A percentile compares a stretch with the other conserved stretches of the same genome.
Evolutionary conservation across 495 filamentous ascomycete genomes (phyloP).

Genomic region (Penicillium cinerascens): DNA sequence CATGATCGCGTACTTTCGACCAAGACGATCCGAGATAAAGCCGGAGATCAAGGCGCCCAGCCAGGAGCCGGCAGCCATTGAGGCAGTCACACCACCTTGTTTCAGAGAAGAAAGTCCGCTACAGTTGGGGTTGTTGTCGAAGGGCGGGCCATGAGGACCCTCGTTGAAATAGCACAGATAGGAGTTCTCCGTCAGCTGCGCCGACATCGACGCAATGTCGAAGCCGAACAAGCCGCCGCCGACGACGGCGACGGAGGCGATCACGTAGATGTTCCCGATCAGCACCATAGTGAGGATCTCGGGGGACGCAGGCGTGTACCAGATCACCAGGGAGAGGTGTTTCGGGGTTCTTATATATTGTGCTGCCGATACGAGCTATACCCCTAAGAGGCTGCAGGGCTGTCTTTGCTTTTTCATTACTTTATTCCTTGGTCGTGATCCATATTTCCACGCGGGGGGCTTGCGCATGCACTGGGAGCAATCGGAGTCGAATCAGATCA

Average conservation of each 20-base stretch:
- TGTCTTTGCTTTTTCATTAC: too few relatives aligned
- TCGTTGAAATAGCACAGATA: conserved; percentile 67
- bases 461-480: too few relatives aligned
- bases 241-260: conserved; percentile 70
- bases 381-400: too few relatives aligned
- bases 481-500: too few relatives aligned
- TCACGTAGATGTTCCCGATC: conserved; percentile 61
- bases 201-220: conserved; percentile 79
- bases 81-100: conserved; percentile 60
- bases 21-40: conserved; percentile 61
- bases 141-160: conserved; percentile 22
- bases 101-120: conserved; percentile 44
- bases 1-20: conserved; percentile 65
- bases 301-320: too few relatives aligned
- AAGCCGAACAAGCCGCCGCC: conserved; percentile 82
- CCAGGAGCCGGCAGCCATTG: conserved; percentile 76
- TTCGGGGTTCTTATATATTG: too few relatives aligned
- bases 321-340: too few relatives aligned
- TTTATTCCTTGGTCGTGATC: too few relatives aligned
- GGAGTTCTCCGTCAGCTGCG: conserved; percentile 56
- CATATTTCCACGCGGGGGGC: too few relatives aligned
- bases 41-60: conserved; percentile 67
- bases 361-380: too few relatives aligned
- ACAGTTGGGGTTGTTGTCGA: conserved; percentile 28
- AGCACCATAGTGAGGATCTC: neutral